These are phyloP conservation scores for Arthromyces matolae DNA, from an alignment of 768 basidiomycete genomes.

Conservation along the genomic window DNA sequence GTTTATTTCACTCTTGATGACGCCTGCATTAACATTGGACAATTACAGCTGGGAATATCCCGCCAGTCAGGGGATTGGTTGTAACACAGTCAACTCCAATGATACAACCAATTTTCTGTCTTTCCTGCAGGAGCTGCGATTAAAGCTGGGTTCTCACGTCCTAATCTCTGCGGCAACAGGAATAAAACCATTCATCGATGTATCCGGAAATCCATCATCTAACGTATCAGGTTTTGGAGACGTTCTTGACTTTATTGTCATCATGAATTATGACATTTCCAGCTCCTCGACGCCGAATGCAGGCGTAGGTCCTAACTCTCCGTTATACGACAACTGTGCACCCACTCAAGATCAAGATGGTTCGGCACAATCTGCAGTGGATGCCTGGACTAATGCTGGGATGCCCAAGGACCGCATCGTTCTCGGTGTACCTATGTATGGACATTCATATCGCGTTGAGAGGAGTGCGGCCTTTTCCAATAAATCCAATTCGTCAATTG, in stretches of 20 bases:
- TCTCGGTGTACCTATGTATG: conserved; percentile 82
- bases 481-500: conserved; percentile 29
- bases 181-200: conserved; percentile 60
- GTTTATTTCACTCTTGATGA: conserved; percentile 21
- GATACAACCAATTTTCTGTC: conserved; percentile 79
- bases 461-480: conserved; percentile 31
- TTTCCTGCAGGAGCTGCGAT: conserved; percentile 71
- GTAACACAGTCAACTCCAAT: conserved; percentile 56
- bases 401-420: conserved; percentile 71
- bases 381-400: conserved; percentile 72
- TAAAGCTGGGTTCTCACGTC: conserved; percentile 47
- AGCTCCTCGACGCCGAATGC: conserved; percentile 48
- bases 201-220: conserved; percentile 49
- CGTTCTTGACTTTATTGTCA: conserved; percentile 69
- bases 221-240: conserved; percentile 65
- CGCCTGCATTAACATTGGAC: conserved; percentile 2
- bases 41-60: conserved; percentile 82
- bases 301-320: conserved; percentile 77
- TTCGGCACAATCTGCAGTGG: conserved; percentile 72
- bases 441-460: conserved; percentile 63
- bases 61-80: conserved; percentile 57
- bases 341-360: conserved; percentile 55
- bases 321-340: conserved; percentile 76
- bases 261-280: conserved; percentile 78
- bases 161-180: conserved; percentile 73